These are phyloP conservation scores for Suillus placidus DNA, from an alignment of 768 basidiomycete genomes.

Conservation along the genomic window DNA sequence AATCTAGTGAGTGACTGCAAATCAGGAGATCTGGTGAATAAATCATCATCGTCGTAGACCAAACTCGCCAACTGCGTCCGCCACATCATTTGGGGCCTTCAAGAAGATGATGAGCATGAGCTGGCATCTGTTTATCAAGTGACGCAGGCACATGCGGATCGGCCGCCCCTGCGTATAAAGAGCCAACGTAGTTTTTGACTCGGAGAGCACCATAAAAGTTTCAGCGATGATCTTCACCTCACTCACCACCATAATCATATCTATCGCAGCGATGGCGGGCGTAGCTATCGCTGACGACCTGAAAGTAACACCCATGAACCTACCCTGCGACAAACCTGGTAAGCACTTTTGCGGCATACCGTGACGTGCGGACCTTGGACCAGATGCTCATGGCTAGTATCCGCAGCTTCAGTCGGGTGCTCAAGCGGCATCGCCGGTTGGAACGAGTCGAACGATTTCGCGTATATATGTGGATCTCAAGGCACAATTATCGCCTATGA, in stretches of 20 bases:
- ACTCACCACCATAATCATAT: neutral
- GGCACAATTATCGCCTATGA: fast-evolving
- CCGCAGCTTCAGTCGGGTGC: neutral
- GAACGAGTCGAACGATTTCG: neutral
- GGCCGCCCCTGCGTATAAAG: neutral
- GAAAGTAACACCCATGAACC: neutral
- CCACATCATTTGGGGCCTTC: no score
- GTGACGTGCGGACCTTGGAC: neutral
- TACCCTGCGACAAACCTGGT: neutral
- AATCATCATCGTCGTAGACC: neutral
- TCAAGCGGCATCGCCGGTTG: neutral
- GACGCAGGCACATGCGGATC: neutral
- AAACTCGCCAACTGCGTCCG: no score
- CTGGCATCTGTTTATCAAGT: neutral
- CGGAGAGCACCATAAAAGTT: neutral
- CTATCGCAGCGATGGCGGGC: neutral
- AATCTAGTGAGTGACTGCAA: no score
- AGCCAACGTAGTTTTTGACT: neutral
- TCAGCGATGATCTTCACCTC: neutral
- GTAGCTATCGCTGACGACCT: neutral
- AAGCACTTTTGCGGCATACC: neutral
- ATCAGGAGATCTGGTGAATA: neutral
- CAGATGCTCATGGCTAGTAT: neutral
- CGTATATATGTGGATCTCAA: fast-evolving
- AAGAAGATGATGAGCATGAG: no score